Evolutionary conservation across 208 protist genomes (phyloP).

Genomic region (Leishmania major): DNA sequence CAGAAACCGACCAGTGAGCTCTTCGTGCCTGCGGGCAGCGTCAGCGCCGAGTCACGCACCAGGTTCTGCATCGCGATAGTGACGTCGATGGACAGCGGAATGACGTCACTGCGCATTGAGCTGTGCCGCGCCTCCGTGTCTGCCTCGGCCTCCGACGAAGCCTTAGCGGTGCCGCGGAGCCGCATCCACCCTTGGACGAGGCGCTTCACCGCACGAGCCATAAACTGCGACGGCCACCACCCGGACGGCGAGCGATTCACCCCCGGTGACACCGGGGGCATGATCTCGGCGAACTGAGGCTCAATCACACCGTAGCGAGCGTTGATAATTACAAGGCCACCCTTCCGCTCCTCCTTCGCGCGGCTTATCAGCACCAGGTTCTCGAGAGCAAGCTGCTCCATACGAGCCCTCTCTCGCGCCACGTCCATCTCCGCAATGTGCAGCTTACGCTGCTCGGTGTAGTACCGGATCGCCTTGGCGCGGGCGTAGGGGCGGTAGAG

Average conservation of each 20-base stretch:
- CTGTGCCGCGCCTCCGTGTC: constrained; percentile 26
- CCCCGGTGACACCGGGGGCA: background rate
- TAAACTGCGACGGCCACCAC: constrained; percentile 32
- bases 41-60: constrained; percentile 78
- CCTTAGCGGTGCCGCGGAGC: background rate
- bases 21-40: constrained; percentile 73
- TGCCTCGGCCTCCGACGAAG: background rate
- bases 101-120: constrained; percentile 29
- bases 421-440: constrained; percentile 81
- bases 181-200: constrained; percentile 20
- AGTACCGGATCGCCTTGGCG: constrained; percentile 45
- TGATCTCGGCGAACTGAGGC: constrained; percentile 57
- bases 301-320: constrained; percentile 83
- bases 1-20: constrained; percentile 81
- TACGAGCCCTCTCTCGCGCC: constrained; percentile 57
- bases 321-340: constrained; percentile 87
- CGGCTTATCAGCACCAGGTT: constrained; percentile 44
- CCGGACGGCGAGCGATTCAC: constrained; percentile 1
- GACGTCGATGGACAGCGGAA: constrained; percentile 80
- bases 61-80: constrained; percentile 87
- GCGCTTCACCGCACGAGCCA: constrained; percentile 20
- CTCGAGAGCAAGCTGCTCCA: constrained; percentile 79
- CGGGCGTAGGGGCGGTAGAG: constrained; percentile 60
- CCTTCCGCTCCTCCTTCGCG: constrained; percentile 61
- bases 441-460: constrained; percentile 46